Evolutionary conservation across 1,139 yeast genomes (phyloP).

Genomic region (Taphrina wiesneri): DNA sequence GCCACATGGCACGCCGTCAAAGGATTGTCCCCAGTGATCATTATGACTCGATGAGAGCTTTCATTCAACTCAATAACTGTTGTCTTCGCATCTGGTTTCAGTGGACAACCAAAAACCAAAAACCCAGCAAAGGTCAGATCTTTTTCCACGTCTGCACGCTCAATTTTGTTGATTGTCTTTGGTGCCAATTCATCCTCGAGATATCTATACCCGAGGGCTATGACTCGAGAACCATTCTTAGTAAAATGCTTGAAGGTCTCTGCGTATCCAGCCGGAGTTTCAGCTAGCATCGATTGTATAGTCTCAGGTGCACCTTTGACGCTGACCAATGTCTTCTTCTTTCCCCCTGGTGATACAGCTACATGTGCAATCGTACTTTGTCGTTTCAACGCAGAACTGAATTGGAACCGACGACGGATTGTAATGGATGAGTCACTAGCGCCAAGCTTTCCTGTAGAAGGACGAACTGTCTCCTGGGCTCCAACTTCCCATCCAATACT

Average conservation of each 20-base stretch:
- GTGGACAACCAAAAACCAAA: slow-evolving; percentile 94
- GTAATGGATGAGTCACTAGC: slow-evolving; percentile 49
- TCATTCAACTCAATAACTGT: slow-evolving; percentile 90
- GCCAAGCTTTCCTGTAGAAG: neutral
- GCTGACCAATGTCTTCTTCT: slow-evolving; percentile 66
- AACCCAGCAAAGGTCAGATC: slow-evolving; percentile 83
- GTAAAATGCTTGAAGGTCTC: slow-evolving; percentile 86
- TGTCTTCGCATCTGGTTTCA: slow-evolving; percentile 87
- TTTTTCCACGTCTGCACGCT: slow-evolving; percentile 75
- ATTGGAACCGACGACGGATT: slow-evolving; percentile 92
- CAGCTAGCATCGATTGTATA: slow-evolving; percentile 69
- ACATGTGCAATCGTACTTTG: slow-evolving; percentile 83
- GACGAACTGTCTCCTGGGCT: slow-evolving; percentile 56
- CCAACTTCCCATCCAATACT: slow-evolving; percentile 87
- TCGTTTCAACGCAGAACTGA: slow-evolving; percentile 92
- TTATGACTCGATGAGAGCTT: slow-evolving; percentile 89
- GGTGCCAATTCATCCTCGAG: slow-evolving; percentile 51
- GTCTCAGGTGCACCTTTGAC: slow-evolving; percentile 99
- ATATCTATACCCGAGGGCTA: slow-evolving; percentile 85
- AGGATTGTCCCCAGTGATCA: slow-evolving; percentile 99
- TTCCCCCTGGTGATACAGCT: slow-evolving; percentile 46
- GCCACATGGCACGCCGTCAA: slow-evolving; percentile 98
- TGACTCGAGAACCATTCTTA: slow-evolving; percentile 92
- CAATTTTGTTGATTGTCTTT: slow-evolving; percentile 44
- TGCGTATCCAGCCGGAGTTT: slow-evolving; percentile 78